Evolutionary conservation across 371 early-diverging fungal genomes (phyloP), one percentile per base, ranked within the genome.

Genomic region (Mucor plumbeus): DNA sequence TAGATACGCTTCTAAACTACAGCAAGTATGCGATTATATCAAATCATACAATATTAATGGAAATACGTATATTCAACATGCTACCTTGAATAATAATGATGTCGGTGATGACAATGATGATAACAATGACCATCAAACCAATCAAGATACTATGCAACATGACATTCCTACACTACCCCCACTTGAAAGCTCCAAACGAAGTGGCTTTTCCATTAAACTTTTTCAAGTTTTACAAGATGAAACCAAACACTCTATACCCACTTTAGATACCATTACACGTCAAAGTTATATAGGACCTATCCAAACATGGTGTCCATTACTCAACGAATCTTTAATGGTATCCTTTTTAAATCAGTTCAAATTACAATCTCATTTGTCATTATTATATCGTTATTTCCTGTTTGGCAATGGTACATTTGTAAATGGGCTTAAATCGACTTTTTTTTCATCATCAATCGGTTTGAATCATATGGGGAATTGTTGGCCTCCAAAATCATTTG

Each of bases 401-500:
- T 74, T 85, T 58, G 76, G 77, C 5, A 79, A 84, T 64, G 78
- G 73, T 1, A 58, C 59, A 2, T 87, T 85, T 70, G 63, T 76
- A 19, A 59, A 67, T 19, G 78, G 78, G 0, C 59, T 86, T 0
- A 62, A 55, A 7, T 65, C 73, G 11, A 71, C 73, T 2, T 61
- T 86, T 5, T 83, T 83, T 55, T 26, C 66, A 53, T 8, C 66
- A 55, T 53, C 53, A 19, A 6, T 38, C 57, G 71, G 41, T 50
- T 64, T 21, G 66, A 64, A 56, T 58, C 47, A 60, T 15, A 33
- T 26, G 19, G 38, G 31, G 17, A 21, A 50, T 60, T 41, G 33
- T 56, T 86, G 87, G 87, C 85, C 87, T 9, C 85, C 87, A 0
- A 70, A 64, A 14, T 50, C 67, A 15, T 77, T 74, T 8, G 79